Evolutionary conservation across 2,329 filamentous ascomycete species (phyloP), one percentile per base, ranked within the genome.

Genomic region (Apiospora arundinis): DNA sequence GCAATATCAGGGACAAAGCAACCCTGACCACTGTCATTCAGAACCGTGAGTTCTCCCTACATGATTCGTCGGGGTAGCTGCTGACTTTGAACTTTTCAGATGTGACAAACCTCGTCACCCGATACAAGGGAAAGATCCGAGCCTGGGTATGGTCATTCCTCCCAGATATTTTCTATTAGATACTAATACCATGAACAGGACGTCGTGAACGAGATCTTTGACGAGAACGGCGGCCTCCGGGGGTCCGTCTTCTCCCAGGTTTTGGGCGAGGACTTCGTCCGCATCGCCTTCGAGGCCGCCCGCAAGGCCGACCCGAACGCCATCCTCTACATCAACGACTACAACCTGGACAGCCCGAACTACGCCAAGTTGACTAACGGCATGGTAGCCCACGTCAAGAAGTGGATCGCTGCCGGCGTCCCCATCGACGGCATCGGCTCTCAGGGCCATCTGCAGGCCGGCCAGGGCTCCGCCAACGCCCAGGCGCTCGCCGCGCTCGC

Each of bases 301-400:
- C 87, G 88, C 69, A 85, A 85, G 11, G 91, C 90, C 18, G 92
- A 94, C 79, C 91, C 92, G 2, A 76, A 81, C 70, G 91, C 90
- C 2, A 92, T 91, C 81, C 85, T 94, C 49, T 95, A 93, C 84
- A 92, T 94, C 82, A 95, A 94, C 81, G 92, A 94, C 80, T 89
- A 87, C 82, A 92, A 92, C 83, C 86, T 92, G 69, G 91, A 92
- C 81, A 84, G 81, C 60, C 85, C 90, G 23, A 85, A 76, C 74
- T 86, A 87, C 76, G 83, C 86, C 74, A 94, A 94, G 84, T 67
- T 83, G 70, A 83, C 84, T 46, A 82, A 76, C 28, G 85, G 85
- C 66, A 86, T 91, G 81, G 82, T 86, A 16, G 77, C 76, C 49
- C 82, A 89, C 76, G 91, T 94, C 74, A 87, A 88, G 77, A 87